Evolutionary conservation across 2,329 filamentous ascomycete genomes (phyloP), one percentile per base, ranked within the genome.

Genomic region (Fusarium sterilihyphosum): DNA sequence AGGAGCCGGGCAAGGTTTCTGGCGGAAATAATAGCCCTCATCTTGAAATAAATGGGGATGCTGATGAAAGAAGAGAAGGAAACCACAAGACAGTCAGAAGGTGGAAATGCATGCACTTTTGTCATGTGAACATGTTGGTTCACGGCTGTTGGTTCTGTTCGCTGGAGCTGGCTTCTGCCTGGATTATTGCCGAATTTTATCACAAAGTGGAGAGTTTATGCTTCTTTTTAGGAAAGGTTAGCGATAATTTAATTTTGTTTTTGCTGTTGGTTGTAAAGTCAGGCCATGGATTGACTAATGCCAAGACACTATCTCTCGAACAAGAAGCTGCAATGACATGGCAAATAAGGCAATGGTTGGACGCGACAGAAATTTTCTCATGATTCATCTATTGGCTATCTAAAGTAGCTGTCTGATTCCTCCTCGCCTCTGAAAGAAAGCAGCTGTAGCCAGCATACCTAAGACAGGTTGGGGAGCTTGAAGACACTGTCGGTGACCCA

Each of bases 401-500:
- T 5, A 6, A 2, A 35, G 2, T 8, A 9, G 1, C 22, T 35
- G 2, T 35, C 49, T 35, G 26, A 35, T 17, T 3, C 9, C 4
- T 17, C 7, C 5, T 24, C 6, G 6, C 1, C 31, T 9, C 16
- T 8, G 5, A 12, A 13, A 49, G 9, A 11, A 3, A 18, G 8
- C 2, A 24, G 14, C 17, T 13, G 7, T 8, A 9, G 3, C n/a
- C 3, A 24, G 12, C 8, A 14, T 4, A 26, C 16, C 13, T 37
- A 54, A n/a, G 52, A 26, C 11, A 67, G 22, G 22, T 67, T 67
- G 9, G 65, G 65, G 0, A 67, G 65, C 38, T 67, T 64, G 13
- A 67, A 67, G 40, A 67, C 65, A n/a, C 65, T 67, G 5, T 67
- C 50, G 3, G 65, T 67, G 8, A 67, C 65, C 59, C 50, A 64